Conservation (phyloP, 2,329 filamentous ascomycete species). For the Mycosphaerella sp. region DNA sequence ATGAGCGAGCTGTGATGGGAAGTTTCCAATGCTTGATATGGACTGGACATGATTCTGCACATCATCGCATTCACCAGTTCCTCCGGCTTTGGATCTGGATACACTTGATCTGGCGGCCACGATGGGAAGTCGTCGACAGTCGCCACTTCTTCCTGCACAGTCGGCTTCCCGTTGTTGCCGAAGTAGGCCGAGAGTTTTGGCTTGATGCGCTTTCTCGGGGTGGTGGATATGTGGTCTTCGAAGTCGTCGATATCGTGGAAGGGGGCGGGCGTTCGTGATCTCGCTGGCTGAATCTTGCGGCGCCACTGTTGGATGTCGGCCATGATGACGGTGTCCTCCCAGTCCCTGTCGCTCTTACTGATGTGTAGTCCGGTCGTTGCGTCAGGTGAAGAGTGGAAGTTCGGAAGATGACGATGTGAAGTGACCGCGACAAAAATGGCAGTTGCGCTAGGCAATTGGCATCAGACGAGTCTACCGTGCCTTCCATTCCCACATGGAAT, state of each 20-base stretch:
- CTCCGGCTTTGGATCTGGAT: slow-evolving; percentile 27
- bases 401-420: neutral
- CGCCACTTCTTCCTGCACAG: slow-evolving; percentile 10
- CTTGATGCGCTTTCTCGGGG: slow-evolving; percentile 33
- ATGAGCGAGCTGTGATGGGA: slow-evolving; percentile 37
- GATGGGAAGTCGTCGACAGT: slow-evolving; percentile 19
- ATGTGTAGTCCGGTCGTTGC: neutral
- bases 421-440: neutral
- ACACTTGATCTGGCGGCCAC: slow-evolving; percentile 26
- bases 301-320: slow-evolving; percentile 35
- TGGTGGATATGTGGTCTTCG: slow-evolving; percentile 25
- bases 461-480: neutral
- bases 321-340: slow-evolving; percentile 19
- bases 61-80: slow-evolving; percentile 31
- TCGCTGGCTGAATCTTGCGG: slow-evolving; percentile 31
- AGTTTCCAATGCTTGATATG: slow-evolving; percentile 26
- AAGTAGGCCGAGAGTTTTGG: slow-evolving; percentile 39
- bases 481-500: too few species aligned
- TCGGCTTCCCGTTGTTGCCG: slow-evolving; percentile 15
- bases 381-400: neutral
- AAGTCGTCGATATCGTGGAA: slow-evolving; percentile 29
- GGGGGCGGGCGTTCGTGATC: slow-evolving; percentile 26
- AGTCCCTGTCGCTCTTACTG: neutral
- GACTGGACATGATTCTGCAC: slow-evolving; percentile 28
- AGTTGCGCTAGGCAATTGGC: neutral